Percentiles rank a stretch among this genome's conserved stretches.
Conservation (phyloP, 345 rosid genomes). For the Capsella bursapastoris region DNA sequence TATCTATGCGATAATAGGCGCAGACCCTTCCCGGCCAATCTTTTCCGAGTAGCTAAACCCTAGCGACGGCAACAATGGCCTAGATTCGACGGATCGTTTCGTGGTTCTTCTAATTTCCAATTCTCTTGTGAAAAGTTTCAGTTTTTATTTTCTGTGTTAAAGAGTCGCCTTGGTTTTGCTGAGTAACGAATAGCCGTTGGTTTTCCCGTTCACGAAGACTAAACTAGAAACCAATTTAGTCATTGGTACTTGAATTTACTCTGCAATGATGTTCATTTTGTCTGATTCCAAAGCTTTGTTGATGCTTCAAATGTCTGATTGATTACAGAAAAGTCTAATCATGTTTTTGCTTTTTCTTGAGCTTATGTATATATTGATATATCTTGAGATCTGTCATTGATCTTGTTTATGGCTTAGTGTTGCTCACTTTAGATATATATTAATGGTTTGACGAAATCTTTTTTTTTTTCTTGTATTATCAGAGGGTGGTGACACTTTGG, state of each 20-base stretch:
- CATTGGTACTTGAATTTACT: not conserved
- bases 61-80: slow-evolving; percentile 19
- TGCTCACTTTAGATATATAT: not conserved
- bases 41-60: slow-evolving; percentile 25
- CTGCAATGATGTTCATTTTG: slow-evolving; percentile 1
- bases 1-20: not conserved
- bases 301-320: not conserved
- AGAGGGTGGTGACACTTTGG: slow-evolving; percentile 7
- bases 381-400: slow-evolving; percentile 24
- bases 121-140: not conserved
- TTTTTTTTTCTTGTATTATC: not conserved
- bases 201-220: not conserved
- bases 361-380: not conserved
- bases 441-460: not conserved
- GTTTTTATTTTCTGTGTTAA: not conserved
- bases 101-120: not conserved
- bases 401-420: slow-evolving; percentile 7
- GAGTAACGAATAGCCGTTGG: not conserved
- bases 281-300: slow-evolving; percentile 2
- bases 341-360: not conserved
- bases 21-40: slow-evolving; percentile 14
- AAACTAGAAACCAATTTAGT: not conserved
- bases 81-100: slow-evolving; percentile 16
- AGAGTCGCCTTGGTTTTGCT: not conserved
- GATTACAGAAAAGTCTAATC: too few relatives aligned